Evolutionary conservation across 1,139 yeast species (phyloP), one percentile per base, ranked within the genome.

Genomic region (Torulaspora globosa): DNA sequence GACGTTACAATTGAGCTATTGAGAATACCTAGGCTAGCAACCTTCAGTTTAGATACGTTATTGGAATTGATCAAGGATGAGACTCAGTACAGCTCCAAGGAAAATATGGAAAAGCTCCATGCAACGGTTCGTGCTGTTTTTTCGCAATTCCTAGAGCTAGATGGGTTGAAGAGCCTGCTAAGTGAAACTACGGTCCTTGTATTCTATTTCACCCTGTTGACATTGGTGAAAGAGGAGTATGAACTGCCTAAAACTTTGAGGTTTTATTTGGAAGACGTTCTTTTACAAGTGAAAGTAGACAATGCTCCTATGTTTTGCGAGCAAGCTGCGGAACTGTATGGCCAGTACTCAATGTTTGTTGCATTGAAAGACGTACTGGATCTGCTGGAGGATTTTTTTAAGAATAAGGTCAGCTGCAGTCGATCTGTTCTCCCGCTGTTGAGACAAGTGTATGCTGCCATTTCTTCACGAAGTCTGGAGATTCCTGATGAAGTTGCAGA

Each of bases 391-490:
- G 32, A 30, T 3, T 42, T 54, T 28, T 50, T 59, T 11, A 37
- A 52, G 28, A 38, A 39, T 3, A 26, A 30, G 10, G 33, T 39
- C 15, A 34, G 21, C 11, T 38, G 28, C 5, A 26, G 21, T 7
- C 23, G 28, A 7, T 34, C 37, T 24, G 34, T 44, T 11, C 15
- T 19, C 21, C n/a, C 34, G 9, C 23, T 27, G 15, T 35, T 69
- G 19, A 65, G 59, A 41, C 81, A 74, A 46, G 57, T 80, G 11
- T 68, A 66, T 43, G 72, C 75, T 34, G 80, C 82, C 0, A 69
- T 82, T 0, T 66, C 72, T 36, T 80, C 87, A 0, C 68, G 90
- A 47, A 74, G 77, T 0, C 66, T 82, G 42, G 88, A 82, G 58
- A 80, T 82, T 3, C 89, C 90, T 1, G 60, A 76, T 41, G 65